Evolutionary conservation across 352 stramenopile genomes (phyloP).

Genomic region (Aphanomyces invadans): DNA sequence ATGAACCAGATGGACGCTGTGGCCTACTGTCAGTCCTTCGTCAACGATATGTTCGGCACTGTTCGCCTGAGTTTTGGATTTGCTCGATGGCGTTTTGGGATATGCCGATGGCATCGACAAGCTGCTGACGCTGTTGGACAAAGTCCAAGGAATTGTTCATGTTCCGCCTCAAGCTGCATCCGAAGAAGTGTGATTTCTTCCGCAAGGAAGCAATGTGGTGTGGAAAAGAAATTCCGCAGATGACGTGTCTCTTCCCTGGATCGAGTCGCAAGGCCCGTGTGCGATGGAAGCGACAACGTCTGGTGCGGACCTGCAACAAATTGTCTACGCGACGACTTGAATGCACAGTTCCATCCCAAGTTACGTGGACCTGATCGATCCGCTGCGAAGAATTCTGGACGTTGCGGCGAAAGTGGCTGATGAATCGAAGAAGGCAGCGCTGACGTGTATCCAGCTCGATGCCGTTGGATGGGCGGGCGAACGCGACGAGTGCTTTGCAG

Average conservation of each 20-base stretch:
- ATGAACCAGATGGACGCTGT: conserved; percentile 26
- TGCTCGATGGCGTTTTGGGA: conserved; percentile 30
- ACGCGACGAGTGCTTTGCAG: conserved; percentile 22
- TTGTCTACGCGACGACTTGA: conserved; percentile 31
- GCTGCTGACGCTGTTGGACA: conserved; percentile 24
- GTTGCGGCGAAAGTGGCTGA: conserved; percentile 5
- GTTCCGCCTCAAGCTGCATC: conserved; percentile 26
- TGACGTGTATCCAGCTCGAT: conserved; percentile 13
- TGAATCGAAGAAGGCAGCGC: conserved; percentile 26
- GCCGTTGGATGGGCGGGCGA: conserved; percentile 16
- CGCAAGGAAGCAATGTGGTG: conserved; percentile 25
- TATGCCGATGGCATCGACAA: conserved; percentile 3
- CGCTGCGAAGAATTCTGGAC: conserved; percentile 25
- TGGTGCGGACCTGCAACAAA: conserved; percentile 31
- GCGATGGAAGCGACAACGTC: conserved; percentile 24
- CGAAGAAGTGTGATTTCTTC: conserved; percentile 27
- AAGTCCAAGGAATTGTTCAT: conserved; percentile 5
- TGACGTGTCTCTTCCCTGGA: conserved; percentile 14
- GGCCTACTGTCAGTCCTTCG: conserved; percentile 27
- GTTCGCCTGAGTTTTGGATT: conserved; percentile 25
- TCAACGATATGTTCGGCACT: conserved; percentile 29
- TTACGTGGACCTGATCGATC: conserved; percentile 24
- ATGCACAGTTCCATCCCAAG: conserved; percentile 31
- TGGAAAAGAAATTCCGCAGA: conserved; percentile 17
- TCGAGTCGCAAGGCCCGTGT: conserved; percentile 23